Evolutionary conservation across 345 rosid genomes (phyloP).

Genomic region (Reutealis trisperma): DNA sequence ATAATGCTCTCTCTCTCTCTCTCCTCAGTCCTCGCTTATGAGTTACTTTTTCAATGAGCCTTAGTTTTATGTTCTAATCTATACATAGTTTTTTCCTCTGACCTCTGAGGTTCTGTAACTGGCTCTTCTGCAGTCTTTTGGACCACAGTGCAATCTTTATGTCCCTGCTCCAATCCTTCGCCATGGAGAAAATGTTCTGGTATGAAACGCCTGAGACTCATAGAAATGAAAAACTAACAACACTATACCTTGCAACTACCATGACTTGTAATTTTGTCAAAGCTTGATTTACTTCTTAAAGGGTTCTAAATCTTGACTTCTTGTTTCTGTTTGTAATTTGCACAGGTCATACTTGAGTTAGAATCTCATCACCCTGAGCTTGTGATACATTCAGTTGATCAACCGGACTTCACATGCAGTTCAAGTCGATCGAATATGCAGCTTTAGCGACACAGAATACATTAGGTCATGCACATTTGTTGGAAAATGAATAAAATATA

Average conservation of each 20-base stretch:
- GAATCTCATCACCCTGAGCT: slow-evolving; percentile 60
- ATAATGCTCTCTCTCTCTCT: slow-evolving; percentile 8
- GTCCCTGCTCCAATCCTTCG: slow-evolving; percentile 75
- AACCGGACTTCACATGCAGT: slow-evolving; percentile 62
- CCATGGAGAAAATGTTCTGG: slow-evolving; percentile 65
- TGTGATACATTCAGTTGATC: slow-evolving; percentile 47
- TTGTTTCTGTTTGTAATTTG: slow-evolving; percentile 1
- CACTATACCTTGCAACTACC: no score
- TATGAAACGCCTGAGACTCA: slow-evolving; percentile 22
- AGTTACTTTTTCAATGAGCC: neutral
- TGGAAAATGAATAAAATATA: neutral
- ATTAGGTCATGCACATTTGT: neutral
- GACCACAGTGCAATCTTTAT: slow-evolving; percentile 88
- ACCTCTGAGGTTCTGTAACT: slow-evolving; percentile 10
- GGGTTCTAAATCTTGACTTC: neutral
- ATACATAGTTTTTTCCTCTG: neutral
- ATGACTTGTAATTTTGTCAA: neutral
- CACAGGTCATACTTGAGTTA: slow-evolving; percentile 70
- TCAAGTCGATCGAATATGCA: slow-evolving; percentile 36
- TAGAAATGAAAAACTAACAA: no score
- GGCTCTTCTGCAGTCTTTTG: slow-evolving; percentile 55
- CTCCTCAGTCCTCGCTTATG: neutral
- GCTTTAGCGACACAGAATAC: slow-evolving; percentile 21
- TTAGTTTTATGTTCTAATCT: neutral
- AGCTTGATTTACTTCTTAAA: neutral